A percentile compares a stretch with the other conserved stretches of the same genome.
Conservation (phyloP, 108 stramenopile genomes). For the Pseudonitzschia pungens region DNA sequence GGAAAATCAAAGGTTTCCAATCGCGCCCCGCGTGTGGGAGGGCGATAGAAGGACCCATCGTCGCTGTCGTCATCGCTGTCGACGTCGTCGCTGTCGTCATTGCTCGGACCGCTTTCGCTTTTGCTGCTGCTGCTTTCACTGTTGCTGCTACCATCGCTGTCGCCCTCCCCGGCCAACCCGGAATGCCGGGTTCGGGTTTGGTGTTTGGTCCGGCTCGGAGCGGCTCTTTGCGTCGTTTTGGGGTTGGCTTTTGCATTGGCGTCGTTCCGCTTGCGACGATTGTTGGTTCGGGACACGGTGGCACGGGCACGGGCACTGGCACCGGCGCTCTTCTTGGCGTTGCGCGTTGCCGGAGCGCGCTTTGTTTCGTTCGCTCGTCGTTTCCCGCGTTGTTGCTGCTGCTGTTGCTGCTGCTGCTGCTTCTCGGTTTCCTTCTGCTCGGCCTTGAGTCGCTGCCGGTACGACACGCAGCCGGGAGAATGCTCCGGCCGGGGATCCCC, state of each 20-base stretch:
- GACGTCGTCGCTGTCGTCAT: not conserved
- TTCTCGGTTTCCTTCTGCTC: no score
- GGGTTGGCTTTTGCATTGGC: not conserved
- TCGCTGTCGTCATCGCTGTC: constrained; percentile 23
- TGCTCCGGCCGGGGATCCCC: not conserved
- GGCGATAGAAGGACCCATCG: constrained; percentile 21
- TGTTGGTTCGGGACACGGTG: not conserved
- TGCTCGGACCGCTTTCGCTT: not conserved
- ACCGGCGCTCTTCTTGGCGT: no score
- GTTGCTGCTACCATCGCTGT: not conserved
- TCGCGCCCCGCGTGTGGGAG: not conserved
- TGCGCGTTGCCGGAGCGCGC: not conserved
- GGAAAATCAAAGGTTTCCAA: constrained; percentile 1
- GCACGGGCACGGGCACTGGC: no score
- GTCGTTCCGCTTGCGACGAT: not conserved
- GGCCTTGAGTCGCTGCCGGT: constrained; percentile 24
- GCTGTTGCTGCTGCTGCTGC: not conserved
- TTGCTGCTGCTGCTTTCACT: not conserved
- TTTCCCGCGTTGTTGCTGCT: constrained; percentile 7
- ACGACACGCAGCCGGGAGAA: constrained; percentile 8
- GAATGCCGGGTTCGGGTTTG: not conserved
- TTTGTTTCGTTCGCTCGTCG: not conserved
- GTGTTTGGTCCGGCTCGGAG: not conserved
- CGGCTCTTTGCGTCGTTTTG: not conserved
- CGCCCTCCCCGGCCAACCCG: not conserved